phyloP scores from a whole-genome alignment of 164 flowering plant genomes.

The Stephania yunnanensis region DNA sequence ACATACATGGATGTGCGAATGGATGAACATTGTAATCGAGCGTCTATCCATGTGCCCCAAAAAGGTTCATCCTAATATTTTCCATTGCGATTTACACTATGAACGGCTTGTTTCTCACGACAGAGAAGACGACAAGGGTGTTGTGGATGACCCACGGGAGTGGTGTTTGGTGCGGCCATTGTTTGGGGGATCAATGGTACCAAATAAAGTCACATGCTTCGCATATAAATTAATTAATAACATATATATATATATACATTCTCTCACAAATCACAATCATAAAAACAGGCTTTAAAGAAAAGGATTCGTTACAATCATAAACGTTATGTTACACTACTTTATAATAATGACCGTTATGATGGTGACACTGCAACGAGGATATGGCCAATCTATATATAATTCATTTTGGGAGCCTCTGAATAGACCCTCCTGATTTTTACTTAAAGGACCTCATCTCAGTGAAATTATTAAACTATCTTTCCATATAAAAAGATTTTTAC shows the following conservation, averaged over 20 bases:
- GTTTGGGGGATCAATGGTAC: background rate
- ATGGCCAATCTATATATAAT: too few relatives aligned
- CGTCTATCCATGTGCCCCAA: too few relatives aligned
- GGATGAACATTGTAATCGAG: too few relatives aligned
- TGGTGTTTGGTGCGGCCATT: background rate
- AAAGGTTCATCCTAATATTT: too few relatives aligned
- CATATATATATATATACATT: background rate
- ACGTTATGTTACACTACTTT: background rate
- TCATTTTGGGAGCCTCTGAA: too few relatives aligned
- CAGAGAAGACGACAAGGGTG: conserved; percentile 4
- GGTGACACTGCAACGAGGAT: background rate
- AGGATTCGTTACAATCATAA: background rate
- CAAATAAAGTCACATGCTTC: conserved; percentile 4
- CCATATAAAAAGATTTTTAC: too few relatives aligned
- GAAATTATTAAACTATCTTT: too few relatives aligned
- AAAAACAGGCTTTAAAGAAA: background rate
- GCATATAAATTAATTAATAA: background rate
- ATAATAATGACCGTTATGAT: background rate
- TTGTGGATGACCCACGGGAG: conserved; percentile 1
- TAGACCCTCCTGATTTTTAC: too few relatives aligned
- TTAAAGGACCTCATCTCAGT: too few relatives aligned
- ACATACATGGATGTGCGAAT: too few relatives aligned
- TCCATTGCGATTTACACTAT: too few relatives aligned
- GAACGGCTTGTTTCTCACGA: background rate
- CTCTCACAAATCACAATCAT: background rate